These are phyloP conservation scores for Termitomyces sp. DNA, from an alignment of 768 basidiomycete genomes.

Conservation along the genomic window DNA sequence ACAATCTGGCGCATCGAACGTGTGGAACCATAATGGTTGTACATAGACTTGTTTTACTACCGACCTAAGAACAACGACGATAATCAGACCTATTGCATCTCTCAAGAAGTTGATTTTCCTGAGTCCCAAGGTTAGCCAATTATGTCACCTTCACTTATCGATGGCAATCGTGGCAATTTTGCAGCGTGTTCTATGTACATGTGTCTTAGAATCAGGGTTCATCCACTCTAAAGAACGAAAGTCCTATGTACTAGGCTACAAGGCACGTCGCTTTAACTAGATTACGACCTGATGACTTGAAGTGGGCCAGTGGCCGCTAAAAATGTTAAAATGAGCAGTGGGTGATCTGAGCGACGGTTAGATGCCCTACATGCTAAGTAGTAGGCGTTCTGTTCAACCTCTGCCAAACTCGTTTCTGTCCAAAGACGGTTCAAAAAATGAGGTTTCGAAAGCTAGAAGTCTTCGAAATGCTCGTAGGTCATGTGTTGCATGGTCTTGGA, in stretches of 20 bases:
- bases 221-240: too few species aligned
- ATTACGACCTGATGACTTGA: background rate
- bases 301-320: background rate
- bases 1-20: background rate
- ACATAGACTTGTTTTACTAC: background rate
- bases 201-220: conserved; percentile 13
- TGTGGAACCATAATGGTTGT: background rate
- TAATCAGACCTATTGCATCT: background rate
- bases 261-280: background rate
- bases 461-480: background rate
- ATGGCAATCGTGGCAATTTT: conserved; percentile 16
- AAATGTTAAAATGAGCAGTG: background rate
- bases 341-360: too few species aligned
- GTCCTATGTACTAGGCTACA: too few species aligned
- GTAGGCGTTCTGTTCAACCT: background rate
- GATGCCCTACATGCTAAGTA: too few species aligned
- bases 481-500: background rate
- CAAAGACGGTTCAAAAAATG: background rate
- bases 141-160: conserved; percentile 11
- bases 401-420: background rate
- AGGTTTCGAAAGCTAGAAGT: background rate
- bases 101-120: background rate
- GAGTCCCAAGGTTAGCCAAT: background rate
- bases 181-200: conserved; percentile 19
- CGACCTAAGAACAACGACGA: background rate